Conservation (phyloP, 2,329 filamentous ascomycete species). For the Venturia carpophila region DNA sequence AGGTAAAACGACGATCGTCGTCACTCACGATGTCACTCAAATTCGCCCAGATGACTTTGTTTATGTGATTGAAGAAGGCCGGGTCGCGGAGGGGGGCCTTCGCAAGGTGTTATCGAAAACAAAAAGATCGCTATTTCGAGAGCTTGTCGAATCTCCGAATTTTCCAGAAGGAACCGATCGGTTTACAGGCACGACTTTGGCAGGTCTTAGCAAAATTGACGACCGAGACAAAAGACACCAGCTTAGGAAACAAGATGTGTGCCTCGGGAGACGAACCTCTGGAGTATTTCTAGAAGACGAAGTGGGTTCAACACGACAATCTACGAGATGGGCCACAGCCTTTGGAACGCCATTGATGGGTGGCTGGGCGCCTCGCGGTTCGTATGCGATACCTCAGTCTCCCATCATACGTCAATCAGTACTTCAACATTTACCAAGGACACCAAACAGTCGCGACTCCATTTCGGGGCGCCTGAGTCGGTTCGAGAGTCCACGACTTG, state of each 20-base stretch:
- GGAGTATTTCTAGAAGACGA: not conserved
- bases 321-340: not conserved
- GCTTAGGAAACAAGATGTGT: not conserved
- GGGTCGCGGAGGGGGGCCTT: slow-evolving; percentile 61
- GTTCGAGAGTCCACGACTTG: not conserved
- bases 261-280: not conserved
- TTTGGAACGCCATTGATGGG: not conserved
- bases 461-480: not conserved
- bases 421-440: not conserved
- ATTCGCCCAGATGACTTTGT: slow-evolving; percentile 67
- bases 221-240: not conserved
- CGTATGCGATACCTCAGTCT: not conserved
- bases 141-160: slow-evolving; percentile 17
- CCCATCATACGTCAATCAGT: not conserved
- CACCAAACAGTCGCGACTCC: not conserved
- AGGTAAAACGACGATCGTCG: slow-evolving; percentile 81
- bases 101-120: slow-evolving; percentile 47
- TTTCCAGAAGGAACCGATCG: slow-evolving; percentile 14
- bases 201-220: not conserved
- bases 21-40: slow-evolving; percentile 81
- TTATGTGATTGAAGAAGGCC: slow-evolving; percentile 67
- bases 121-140: slow-evolving; percentile 40
- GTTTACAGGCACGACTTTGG: slow-evolving; percentile 6
- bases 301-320: not conserved
- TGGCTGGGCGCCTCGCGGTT: not conserved